Conservation (phyloP, 140 eudicot species). For the Cichorium intybus region DNA sequence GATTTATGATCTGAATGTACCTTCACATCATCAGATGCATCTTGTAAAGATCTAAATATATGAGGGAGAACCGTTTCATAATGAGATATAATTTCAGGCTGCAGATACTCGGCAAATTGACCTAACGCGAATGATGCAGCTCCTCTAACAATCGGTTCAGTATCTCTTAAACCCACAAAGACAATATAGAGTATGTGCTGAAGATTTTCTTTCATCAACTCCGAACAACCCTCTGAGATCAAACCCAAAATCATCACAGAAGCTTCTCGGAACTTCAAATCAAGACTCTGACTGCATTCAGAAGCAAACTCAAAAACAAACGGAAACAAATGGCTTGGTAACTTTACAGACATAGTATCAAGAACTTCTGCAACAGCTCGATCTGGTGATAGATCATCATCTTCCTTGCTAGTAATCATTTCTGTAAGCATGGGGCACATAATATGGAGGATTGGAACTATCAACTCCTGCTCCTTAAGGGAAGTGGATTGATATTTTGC, state of each 20-base stretch:
- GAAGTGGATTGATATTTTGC: constrained; percentile 78
- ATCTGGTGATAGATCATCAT: constrained; percentile 87
- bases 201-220: constrained; percentile 69
- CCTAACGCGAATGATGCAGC: constrained; percentile 91
- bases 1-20: constrained; percentile 28
- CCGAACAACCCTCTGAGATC: constrained; percentile 86
- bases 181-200: constrained; percentile 67
- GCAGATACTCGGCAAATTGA: constrained; percentile 88
- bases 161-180: constrained; percentile 82
- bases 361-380: constrained; percentile 89
- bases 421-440: constrained; percentile 88
- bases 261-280: constrained; percentile 86
- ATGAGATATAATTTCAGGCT: constrained; percentile 82
- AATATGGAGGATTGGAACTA: constrained; percentile 76
- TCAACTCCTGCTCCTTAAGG: constrained; percentile 71
- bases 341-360: constrained; percentile 76
- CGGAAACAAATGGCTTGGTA: constrained; percentile 66
- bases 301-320: constrained; percentile 78
- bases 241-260: constrained; percentile 73
- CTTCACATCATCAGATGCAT: constrained; percentile 88
- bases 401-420: constrained; percentile 48
- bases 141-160: constrained; percentile 89
- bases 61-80: constrained; percentile 77
- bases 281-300: constrained; percentile 49
- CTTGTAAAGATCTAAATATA: constrained; percentile 71